Evolutionary conservation across 1,284 basidiomycete genomes (phyloP).

Genomic region (Leccinum fallax): DNA sequence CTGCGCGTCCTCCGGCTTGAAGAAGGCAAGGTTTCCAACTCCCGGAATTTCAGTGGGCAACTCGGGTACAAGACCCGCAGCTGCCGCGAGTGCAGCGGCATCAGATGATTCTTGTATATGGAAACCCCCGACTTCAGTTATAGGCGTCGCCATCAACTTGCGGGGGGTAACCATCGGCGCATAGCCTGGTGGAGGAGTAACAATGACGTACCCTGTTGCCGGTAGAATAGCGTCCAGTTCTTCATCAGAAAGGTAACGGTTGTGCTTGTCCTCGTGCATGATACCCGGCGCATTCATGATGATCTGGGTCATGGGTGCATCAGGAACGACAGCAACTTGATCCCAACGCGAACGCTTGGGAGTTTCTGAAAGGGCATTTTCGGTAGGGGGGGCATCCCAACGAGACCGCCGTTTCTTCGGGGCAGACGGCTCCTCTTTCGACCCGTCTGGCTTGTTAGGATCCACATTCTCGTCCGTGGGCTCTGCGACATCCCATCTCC

Average conservation of each 20-base stretch:
- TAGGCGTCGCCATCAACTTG: constrained; percentile 74
- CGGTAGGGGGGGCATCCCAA: constrained; percentile 90
- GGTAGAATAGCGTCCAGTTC: constrained; percentile 94
- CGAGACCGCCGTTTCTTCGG: constrained; percentile 91
- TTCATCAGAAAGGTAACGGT: constrained; percentile 92
- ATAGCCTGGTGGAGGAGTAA: constrained; percentile 94
- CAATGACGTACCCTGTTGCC: constrained; percentile 85
- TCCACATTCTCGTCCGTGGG: constrained; percentile 62
- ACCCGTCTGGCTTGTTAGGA: constrained; percentile 53
- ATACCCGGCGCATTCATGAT: constrained; percentile 85
- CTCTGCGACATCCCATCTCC: constrained; percentile 84
- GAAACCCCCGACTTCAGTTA: constrained; percentile 83
- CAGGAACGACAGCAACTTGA: constrained; percentile 70
- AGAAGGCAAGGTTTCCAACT: constrained; percentile 95
- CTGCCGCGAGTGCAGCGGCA: constrained; percentile 82
- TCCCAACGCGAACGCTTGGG: constrained; percentile 95
- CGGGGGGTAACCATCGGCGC: constrained; percentile 80
- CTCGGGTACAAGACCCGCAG: constrained; percentile 90
- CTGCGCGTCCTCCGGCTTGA: constrained; percentile 97
- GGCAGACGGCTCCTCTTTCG: constrained; percentile 66
- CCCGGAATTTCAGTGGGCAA: constrained; percentile 99
- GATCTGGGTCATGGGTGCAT: constrained; percentile 70
- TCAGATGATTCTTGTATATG: constrained; percentile 95
- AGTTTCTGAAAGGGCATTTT: constrained; percentile 57
- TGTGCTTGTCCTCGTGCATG: constrained; percentile 91